These are phyloP conservation scores for Salvia miltiorrhiza DNA, from an alignment of 257 asterid species.

Conservation along the genomic window DNA sequence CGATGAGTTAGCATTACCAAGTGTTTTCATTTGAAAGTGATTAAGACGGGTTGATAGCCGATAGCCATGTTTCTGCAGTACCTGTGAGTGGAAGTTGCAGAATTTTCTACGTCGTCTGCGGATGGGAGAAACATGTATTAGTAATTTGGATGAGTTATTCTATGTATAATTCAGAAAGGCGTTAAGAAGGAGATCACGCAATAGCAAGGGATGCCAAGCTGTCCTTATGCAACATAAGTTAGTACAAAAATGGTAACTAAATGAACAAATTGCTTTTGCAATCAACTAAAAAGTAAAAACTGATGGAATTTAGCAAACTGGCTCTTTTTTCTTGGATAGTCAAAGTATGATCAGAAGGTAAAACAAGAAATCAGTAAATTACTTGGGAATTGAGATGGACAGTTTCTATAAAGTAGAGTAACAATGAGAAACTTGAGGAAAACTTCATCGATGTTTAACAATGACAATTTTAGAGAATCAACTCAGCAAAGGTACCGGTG, in stretches of 20 bases:
- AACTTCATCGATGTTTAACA: background rate
- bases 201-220: slow-evolving; percentile 2
- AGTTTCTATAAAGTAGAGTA: background rate
- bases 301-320: background rate
- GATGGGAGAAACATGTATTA: slow-evolving; percentile 3
- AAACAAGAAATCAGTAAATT: background rate
- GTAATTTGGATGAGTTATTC: background rate
- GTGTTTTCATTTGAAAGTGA: background rate
- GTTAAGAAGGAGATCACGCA: background rate
- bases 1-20: background rate
- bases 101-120: slow-evolving; percentile 66
- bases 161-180: background rate
- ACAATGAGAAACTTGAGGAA: background rate
- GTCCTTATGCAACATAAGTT: background rate
- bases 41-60: slow-evolving; percentile 6
- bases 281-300: background rate
- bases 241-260: background rate
- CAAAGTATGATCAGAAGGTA: background rate
- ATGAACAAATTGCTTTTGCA: background rate
- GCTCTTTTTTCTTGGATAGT: background rate
- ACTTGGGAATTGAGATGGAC: no score
- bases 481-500: background rate
- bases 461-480: background rate
- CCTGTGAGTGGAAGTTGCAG: slow-evolving; percentile 73
- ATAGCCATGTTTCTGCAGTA: slow-evolving; percentile 23